Percentiles rank a stretch among this genome's conserved stretches.
Evolutionary conservation across 139 green algal genomes (phyloP).

Genomic region (Raphidocelis subcapitata): DNA sequence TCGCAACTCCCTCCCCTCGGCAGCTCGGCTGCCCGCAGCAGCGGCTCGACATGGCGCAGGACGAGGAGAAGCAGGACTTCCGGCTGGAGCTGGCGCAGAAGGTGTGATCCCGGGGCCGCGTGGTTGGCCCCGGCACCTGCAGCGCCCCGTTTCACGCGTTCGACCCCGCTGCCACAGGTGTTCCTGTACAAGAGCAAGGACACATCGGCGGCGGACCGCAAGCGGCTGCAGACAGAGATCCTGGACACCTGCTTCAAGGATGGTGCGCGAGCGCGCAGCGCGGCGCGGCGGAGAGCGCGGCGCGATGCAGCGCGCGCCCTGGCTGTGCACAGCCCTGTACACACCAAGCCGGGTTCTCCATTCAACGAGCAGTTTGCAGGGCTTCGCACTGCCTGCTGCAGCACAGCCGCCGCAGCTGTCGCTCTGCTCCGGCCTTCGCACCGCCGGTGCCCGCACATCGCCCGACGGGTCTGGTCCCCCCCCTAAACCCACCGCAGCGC

Average conservation of each 20-base stretch:
- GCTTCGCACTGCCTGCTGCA: too few species aligned
- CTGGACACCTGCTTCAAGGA: slow-evolving; percentile 46
- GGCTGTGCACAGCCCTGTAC: not conserved
- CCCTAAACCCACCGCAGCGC: slow-evolving; percentile 41
- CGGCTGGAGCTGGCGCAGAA: slow-evolving; percentile 61
- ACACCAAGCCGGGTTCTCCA: not conserved
- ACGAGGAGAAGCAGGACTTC: slow-evolving; percentile 46
- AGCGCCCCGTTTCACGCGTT: not conserved
- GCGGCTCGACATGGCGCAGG: slow-evolving; percentile 24
- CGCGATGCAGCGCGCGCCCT: not conserved
- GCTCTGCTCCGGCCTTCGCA: not conserved
- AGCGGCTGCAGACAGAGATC: slow-evolving; percentile 51
- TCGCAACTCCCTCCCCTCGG: too few species aligned
- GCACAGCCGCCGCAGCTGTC: too few species aligned
- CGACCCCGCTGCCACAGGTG: too few species aligned
- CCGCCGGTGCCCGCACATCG: not conserved
- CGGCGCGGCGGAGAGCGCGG: not conserved
- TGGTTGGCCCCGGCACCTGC: slow-evolving; percentile 1
- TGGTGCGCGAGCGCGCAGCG: slow-evolving; percentile 28
- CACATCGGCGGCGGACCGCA: slow-evolving; percentile 49
- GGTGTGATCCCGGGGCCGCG: slow-evolving; percentile 29
- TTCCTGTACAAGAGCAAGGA: slow-evolving; percentile 53
- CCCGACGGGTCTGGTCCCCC: not conserved
- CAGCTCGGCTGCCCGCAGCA: too few species aligned
- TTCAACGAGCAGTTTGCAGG: too few species aligned